Percentiles rank a stretch among this genome's conserved stretches.
phyloP scores from a whole-genome alignment of 306 rosid species.

The Prosopis cineraria region DNA sequence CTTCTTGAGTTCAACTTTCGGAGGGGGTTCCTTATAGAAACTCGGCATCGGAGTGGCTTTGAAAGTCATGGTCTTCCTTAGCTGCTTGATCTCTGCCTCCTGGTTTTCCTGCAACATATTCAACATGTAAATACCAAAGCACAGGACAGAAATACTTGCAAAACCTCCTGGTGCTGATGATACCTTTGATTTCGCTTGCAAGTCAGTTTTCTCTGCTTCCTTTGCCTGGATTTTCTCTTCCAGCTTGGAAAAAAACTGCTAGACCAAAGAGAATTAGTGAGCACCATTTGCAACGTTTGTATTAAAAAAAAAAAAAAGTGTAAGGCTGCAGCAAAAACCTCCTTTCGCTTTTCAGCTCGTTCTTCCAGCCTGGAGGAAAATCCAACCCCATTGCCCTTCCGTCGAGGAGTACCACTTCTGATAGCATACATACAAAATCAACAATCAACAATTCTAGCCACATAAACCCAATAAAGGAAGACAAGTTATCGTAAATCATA shows the following conservation, averaged over 20 bases:
- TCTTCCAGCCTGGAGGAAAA: conserved; percentile 88
- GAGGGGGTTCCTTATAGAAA: conserved; percentile 96
- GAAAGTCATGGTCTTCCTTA: conserved; percentile 81
- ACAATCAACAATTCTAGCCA: conserved; percentile 20
- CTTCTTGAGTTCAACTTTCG: conserved; percentile 83
- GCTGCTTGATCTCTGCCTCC: conserved; percentile 83
- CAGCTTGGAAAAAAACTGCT: conserved; percentile 83
- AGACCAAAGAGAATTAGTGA: conserved; percentile 27
- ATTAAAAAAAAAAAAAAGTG: background rate
- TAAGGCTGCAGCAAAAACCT: conserved; percentile 54
- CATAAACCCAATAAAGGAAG: conserved; percentile 3
- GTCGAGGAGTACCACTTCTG: conserved; percentile 58
- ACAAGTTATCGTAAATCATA: conserved; percentile 44
- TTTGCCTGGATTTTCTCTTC: conserved; percentile 95
- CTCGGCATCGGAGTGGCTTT: conserved; percentile 94
- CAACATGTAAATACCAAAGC: conserved; percentile 15
- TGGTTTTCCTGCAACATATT: conserved; percentile 65
- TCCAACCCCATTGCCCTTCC: conserved; percentile 60
- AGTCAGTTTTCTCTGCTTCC: conserved; percentile 77
- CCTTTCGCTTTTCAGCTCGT: conserved; percentile 93
- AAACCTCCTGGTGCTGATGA: background rate
- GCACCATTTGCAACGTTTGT: background rate
- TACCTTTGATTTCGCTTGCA: conserved; percentile 91
- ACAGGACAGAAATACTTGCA: background rate
- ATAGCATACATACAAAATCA: conserved; percentile 22